These are phyloP conservation scores for Mortierella antarctica DNA, from an alignment of 192 early-diverging fungal species.

Conservation along the genomic window DNA sequence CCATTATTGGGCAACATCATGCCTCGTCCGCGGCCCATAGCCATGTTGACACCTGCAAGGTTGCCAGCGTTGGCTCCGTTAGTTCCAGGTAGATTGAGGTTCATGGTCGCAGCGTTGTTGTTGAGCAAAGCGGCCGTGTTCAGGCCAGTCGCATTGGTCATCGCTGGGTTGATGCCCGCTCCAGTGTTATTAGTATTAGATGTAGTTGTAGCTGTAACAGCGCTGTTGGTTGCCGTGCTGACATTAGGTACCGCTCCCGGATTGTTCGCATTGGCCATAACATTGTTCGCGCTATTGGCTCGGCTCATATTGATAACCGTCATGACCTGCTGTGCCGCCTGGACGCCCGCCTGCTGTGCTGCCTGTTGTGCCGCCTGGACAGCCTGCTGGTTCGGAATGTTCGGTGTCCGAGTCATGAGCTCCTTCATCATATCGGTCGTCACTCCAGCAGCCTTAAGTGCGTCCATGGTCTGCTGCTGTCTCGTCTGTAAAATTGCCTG, in stretches of 20 bases:
- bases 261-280: slow-evolving; percentile 10
- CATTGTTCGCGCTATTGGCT: slow-evolving; percentile 12
- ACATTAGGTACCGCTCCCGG: background rate
- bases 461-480: slow-evolving; percentile 36
- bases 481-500: slow-evolving; percentile 14
- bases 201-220: background rate
- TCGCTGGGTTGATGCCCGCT: background rate
- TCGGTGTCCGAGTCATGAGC: slow-evolving; percentile 26
- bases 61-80: slow-evolving; percentile 4
- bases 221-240: background rate
- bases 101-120: slow-evolving; percentile 23
- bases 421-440: slow-evolving; percentile 49
- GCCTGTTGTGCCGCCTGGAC: slow-evolving; percentile 11
- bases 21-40: slow-evolving; percentile 27
- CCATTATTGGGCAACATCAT: slow-evolving; percentile 30
- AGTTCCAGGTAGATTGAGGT: slow-evolving; percentile 23
- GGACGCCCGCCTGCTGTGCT: slow-evolving; percentile 13
- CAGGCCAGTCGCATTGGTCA: background rate
- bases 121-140: slow-evolving; percentile 12
- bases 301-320: slow-evolving; percentile 9
- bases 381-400: slow-evolving; percentile 20
- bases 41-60: slow-evolving; percentile 22
- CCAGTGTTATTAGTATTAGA: background rate
- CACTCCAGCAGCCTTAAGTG: slow-evolving; percentile 21
- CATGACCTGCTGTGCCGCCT: slow-evolving; percentile 27